Evolutionary conservation across 2,329 filamentous ascomycete species (phyloP).

Genomic region (Periconia digitata): DNA sequence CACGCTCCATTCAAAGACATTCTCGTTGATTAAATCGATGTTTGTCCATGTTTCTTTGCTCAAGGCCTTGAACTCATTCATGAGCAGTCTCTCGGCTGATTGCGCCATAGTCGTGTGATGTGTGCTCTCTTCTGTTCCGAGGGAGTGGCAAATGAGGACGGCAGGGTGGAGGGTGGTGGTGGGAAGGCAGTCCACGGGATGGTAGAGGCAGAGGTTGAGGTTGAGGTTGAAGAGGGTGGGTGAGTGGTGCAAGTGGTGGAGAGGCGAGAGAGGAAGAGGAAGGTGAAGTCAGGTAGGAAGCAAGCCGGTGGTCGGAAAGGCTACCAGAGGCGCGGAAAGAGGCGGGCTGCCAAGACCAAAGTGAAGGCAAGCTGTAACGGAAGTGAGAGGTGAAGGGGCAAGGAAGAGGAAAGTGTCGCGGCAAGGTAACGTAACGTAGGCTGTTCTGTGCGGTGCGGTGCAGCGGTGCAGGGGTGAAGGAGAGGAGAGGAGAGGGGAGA

Average conservation of each 20-base stretch:
- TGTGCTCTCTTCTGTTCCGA: background rate
- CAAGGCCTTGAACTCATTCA: conserved; percentile 83
- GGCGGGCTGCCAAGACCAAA: background rate
- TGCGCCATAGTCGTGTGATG: conserved; percentile 25
- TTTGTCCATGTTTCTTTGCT: conserved; percentile 92
- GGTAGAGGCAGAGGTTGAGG: background rate
- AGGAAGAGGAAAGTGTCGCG: too few species aligned
- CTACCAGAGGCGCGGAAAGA: too few species aligned
- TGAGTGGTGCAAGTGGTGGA: background rate
- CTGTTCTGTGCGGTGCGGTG: too few species aligned
- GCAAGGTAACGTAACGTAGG: too few species aligned
- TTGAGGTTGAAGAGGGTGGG: background rate
- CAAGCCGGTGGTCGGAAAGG: background rate
- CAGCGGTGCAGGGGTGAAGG: too few species aligned
- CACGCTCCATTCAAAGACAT: conserved; percentile 84
- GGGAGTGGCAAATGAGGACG: background rate
- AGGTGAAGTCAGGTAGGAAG: background rate
- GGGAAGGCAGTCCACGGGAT: background rate
- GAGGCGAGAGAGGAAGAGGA: background rate
- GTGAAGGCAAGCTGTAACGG: background rate
- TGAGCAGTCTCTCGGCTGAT: conserved; percentile 75
- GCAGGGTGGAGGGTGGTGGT: background rate
- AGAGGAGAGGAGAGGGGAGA: too few species aligned
- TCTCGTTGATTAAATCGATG: conserved; percentile 80
- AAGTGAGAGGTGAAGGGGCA: conserved; percentile 3